Base-by-base conservation (phyloP, 139 green algal genomes). In the Chlorella sp. region DNA sequence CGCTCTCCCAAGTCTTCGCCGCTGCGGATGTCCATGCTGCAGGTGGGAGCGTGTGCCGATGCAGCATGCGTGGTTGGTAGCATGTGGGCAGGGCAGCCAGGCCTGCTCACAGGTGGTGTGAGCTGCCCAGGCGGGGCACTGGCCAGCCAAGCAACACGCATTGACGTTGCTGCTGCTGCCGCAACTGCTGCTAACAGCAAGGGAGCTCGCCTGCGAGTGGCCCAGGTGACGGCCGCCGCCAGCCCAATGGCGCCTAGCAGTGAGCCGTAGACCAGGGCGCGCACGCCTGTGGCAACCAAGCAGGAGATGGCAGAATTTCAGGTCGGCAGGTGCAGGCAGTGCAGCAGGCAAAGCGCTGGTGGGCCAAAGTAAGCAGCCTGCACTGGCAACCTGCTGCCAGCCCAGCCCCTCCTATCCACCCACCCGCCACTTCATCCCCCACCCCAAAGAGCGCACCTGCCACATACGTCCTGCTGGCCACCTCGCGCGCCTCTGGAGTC, bases 391-490 rank as follows among this genome's bases (percentile, higher is more conserved):
- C n/a, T n/a, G n/a, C n/a, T 69, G 13, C 21, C 38, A 6, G 1
- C 25, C 26, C 28, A 36, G 23, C 26, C 44, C 15, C 1, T 81
- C 6, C 1, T n/a, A 0, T 38, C 41, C 68, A n/a, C 39, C 4
- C 18, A 6, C 73, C 73, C 15, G 28, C 28, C 74, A 25, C n/a
- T n/a, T n/a, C n/a, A n/a, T n/a, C n/a, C n/a, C n/a, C n/a, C n/a
- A n/a, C n/a, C n/a, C n/a, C n/a, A n/a, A n/a, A n/a, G n/a, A n/a
- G n/a, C n/a, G n/a, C 39, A 73, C 76, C 76, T 73, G 76, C 76
- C 76, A 82, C 76, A 73, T 82, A 68, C 26, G 69, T 72, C 12
- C 86, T 55, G 26, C 39, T 60, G 23, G 86, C 86, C 21, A 89
- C 80, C 67, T 90, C 86, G 7, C 28, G 32, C 3, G 86, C 74